Percentiles rank a stretch among this genome's conserved stretches.
Conservation (phyloP, 1,284 basidiomycete genomes). For the Pseudozyma thailandica region DNA sequence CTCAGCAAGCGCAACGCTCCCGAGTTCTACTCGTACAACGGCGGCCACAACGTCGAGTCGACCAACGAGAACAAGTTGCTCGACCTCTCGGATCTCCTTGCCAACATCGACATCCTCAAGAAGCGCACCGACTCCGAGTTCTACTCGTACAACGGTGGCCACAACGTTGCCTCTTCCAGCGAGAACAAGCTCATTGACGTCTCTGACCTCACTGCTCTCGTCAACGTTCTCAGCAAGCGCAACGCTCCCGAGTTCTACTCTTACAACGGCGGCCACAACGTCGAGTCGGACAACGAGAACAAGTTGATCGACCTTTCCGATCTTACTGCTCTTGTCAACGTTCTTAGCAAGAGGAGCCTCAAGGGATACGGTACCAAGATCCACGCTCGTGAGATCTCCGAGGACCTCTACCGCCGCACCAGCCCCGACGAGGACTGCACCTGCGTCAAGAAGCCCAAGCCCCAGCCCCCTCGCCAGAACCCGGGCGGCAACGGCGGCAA, state of each 20-base stretch:
- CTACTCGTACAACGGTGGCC: conserved; percentile 36
- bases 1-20: conserved; percentile 26
- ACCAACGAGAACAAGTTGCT: conserved; percentile 36
- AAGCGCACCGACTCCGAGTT: conserved; percentile 16
- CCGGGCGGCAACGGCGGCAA: background rate
- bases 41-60: conserved; percentile 31
- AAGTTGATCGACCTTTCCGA: conserved; percentile 45
- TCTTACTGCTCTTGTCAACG: conserved; percentile 41
- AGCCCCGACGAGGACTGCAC: conserved; percentile 50
- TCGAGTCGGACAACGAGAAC: conserved; percentile 43
- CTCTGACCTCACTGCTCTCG: conserved; percentile 30
- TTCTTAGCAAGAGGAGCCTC: conserved; percentile 36
- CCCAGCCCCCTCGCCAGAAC: conserved; percentile 22
- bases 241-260: conserved; percentile 6
- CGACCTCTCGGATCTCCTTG: conserved; percentile 26
- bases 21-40: conserved; percentile 21
- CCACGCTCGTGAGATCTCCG: conserved; percentile 41
- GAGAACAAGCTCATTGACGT: conserved; percentile 48
- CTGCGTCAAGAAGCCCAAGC: conserved; percentile 48
- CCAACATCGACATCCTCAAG: conserved; percentile 20
- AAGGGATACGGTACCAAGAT: conserved; percentile 31
- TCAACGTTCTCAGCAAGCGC: conserved; percentile 40
- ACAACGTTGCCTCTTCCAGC: conserved; percentile 39
- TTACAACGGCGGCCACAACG: conserved; percentile 47
- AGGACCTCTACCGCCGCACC: conserved; percentile 38